Conservation (phyloP, 306 rosid genomes). For the Ormosia emarginata region DNA sequence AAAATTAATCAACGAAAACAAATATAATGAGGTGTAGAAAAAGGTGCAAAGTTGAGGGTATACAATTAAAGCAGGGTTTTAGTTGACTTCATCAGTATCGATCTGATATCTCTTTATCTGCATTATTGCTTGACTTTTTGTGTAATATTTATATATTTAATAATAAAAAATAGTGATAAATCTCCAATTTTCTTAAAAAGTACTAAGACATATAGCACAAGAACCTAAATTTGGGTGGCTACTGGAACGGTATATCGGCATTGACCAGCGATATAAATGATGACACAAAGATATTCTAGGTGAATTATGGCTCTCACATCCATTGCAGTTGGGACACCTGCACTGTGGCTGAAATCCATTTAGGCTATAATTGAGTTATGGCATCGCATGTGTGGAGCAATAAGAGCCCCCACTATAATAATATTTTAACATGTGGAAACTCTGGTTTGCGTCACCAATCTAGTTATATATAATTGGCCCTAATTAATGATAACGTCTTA, state of each 20-base stretch:
- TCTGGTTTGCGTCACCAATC: neutral
- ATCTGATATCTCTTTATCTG: neutral
- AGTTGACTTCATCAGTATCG: slow-evolving; percentile 15
- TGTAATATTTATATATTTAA: neutral
- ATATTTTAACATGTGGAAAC: slow-evolving; percentile 4
- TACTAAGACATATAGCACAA: neutral
- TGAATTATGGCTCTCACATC: neutral
- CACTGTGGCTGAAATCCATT: slow-evolving; percentile 15
- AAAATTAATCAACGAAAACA: neutral
- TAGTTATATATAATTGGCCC: too few species aligned
- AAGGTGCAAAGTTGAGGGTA: neutral
- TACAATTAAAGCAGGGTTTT: neutral
- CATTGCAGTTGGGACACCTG: slow-evolving; percentile 2
- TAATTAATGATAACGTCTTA: too few species aligned
- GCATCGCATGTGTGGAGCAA: slow-evolving; percentile 6
- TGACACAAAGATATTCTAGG: neutral
- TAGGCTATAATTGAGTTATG: slow-evolving; percentile 15
- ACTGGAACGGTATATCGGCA: neutral
- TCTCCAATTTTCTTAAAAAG: neutral
- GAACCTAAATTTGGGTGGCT: slow-evolving; percentile 7
- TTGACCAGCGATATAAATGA: slow-evolving; percentile 2
- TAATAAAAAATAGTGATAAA: neutral
- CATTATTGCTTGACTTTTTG: slow-evolving; percentile 28
- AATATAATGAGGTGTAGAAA: neutral
- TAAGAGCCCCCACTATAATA: neutral